A percentile compares a stretch with the other conserved stretches of the same genome.
Evolutionary conservation across 306 rosid species (phyloP).

Genomic region (Vigna reflexopilosa): DNA sequence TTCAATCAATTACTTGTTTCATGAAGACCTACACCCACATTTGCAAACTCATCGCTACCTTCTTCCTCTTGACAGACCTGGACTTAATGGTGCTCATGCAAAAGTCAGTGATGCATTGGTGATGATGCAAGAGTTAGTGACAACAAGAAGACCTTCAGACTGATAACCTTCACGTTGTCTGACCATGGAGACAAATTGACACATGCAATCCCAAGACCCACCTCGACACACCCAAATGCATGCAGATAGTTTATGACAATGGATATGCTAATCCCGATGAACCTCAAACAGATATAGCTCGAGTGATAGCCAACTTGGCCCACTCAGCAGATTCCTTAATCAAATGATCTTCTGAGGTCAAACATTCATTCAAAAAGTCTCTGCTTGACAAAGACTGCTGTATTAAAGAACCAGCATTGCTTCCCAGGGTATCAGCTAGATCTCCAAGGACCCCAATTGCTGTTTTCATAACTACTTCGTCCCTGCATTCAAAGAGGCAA

Average conservation of each 20-base stretch:
- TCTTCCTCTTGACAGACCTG: conserved; percentile 67
- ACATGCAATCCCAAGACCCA: conserved; percentile 75
- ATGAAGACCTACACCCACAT: conserved; percentile 47
- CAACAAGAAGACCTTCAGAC: conserved; percentile 72
- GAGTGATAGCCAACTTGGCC: conserved; percentile 91
- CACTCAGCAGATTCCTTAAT: conserved; percentile 94
- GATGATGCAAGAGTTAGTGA: conserved; percentile 93
- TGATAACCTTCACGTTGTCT: conserved; percentile 65
- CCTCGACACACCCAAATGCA: conserved; percentile 76
- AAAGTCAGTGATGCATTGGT: conserved; percentile 77
- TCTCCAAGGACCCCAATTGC: conserved; percentile 97
- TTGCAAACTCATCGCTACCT: conserved; percentile 52
- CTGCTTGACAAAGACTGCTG: conserved; percentile 90
- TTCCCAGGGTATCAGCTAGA: conserved; percentile 93
- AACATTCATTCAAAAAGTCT: conserved; percentile 83
- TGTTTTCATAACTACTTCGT: conserved; percentile 91
- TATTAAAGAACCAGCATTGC: conserved; percentile 87
- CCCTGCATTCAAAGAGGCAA: conserved; percentile 57
- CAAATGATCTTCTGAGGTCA: conserved; percentile 88
- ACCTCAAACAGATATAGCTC: conserved; percentile 87
- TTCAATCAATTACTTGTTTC: conserved; percentile 43
- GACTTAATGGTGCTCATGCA: conserved; percentile 70
- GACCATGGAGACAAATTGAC: conserved; percentile 66
- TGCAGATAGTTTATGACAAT: conserved; percentile 66
- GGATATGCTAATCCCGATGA: conserved; percentile 52